Evolutionary conservation across 208 protist genomes (phyloP).

Genomic region (Wallacemonas rigidus): DNA sequence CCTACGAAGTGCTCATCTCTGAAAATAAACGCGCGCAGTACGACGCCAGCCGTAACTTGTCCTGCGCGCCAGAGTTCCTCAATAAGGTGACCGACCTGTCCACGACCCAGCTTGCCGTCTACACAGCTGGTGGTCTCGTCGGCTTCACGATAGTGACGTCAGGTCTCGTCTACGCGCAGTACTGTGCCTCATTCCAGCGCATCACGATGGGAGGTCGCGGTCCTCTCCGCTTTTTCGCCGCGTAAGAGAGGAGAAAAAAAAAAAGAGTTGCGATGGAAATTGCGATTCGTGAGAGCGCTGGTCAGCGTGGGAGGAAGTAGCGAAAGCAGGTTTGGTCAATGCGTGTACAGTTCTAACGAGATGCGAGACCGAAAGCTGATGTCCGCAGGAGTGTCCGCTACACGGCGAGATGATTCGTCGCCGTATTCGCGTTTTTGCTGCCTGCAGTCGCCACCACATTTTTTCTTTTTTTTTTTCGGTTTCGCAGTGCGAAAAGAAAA

Average conservation of each 20-base stretch:
- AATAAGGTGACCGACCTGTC: conserved; percentile 46
- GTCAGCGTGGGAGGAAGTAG: neutral
- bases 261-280: neutral
- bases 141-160: conserved; percentile 24
- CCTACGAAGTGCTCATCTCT: conserved; percentile 77
- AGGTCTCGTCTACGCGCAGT: conserved; percentile 42
- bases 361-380: no score
- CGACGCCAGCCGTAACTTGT: conserved; percentile 43
- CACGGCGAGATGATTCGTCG: no score
- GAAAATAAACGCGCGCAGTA: conserved; percentile 60
- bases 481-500: neutral
- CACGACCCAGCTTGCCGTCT: conserved; percentile 21
- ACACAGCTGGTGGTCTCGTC: conserved; percentile 24
- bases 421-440: no score
- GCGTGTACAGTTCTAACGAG: no score
- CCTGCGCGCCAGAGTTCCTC: conserved; percentile 28
- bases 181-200: conserved; percentile 47
- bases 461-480: neutral
- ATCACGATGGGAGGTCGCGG: conserved; percentile 25
- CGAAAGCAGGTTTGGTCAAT: neutral
- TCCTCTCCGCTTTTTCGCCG: conserved; percentile 23
- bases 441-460: neutral
- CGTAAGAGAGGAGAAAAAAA: neutral
- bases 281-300: no score
- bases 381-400: no score